Percentiles rank a stretch among this genome's conserved stretches.
Evolutionary conservation across 805 yeast species (phyloP).

Genomic region (Vanderwaltozyma verrucispora): DNA sequence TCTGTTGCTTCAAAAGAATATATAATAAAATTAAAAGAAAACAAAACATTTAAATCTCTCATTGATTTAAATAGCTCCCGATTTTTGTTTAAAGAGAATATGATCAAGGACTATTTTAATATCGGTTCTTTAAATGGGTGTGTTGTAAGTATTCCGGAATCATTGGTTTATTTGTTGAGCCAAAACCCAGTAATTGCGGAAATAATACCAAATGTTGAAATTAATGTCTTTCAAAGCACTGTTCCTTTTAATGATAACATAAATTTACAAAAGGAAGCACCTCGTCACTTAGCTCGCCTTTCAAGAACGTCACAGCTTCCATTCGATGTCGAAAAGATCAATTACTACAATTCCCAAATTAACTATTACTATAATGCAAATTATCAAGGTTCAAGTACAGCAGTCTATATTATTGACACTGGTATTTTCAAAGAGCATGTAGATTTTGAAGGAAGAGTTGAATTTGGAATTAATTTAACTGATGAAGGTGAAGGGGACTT

Average conservation of each 20-base stretch:
- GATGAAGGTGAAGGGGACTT: constrained; percentile 53
- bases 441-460: constrained; percentile 57
- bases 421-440: constrained; percentile 57
- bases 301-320: constrained; percentile 39
- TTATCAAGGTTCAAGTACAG: constrained; percentile 46
- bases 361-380: constrained; percentile 40
- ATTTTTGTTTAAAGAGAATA: constrained; percentile 33
- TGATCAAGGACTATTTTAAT: constrained; percentile 41
- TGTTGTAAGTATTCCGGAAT: constrained; percentile 48
- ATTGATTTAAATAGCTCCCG: constrained; percentile 34
- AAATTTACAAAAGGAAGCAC: constrained; percentile 36
- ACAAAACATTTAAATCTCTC: constrained; percentile 39
- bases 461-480: constrained; percentile 51
- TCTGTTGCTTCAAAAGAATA: constrained; percentile 27
- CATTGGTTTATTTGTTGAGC: constrained; percentile 36
- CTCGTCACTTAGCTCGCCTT: constrained; percentile 57
- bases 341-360: constrained; percentile 19
- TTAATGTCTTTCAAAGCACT: constrained; percentile 43
- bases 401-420: constrained; percentile 74
- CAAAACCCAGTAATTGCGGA: constrained; percentile 55
- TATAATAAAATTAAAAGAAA: constrained; percentile 42
- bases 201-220: constrained; percentile 52
- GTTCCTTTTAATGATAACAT: background rate
- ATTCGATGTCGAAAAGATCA: constrained; percentile 11
- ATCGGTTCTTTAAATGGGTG: constrained; percentile 67